Base-by-base conservation (phyloP, 768 basidiomycete species). In the Boletus huronensis region DNA sequence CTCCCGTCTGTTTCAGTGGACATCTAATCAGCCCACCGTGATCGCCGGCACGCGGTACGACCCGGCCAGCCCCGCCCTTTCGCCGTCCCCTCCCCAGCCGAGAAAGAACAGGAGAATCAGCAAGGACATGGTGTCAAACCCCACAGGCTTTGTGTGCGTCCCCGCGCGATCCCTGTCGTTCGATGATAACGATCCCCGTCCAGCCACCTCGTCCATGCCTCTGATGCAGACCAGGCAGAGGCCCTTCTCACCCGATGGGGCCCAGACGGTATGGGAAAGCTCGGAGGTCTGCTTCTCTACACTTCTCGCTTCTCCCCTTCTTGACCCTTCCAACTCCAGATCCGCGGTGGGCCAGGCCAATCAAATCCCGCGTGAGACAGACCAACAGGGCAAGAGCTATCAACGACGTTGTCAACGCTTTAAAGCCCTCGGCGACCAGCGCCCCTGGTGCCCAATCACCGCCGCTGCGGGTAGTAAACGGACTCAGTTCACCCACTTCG, bases 191-290 rank as follows among this genome's bases (percentile, higher is more conserved):
- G 60, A 64, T 51, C 57, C 55, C 57, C 53, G 44, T 61, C 48
- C 66, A 94, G 92, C 50, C 93, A 96, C 75, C 79, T 93, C 58
- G 85, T 93, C 10, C 93, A 95, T 74, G 92, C 93, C 29, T 93
- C 90, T 53, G 90, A 93, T 72, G 90, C 87, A 13, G 89, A 90
- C 73, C 90, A 95, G 68, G 82, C 90, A 32, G 89, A 90, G 70
- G 92, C 88, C 25, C 78, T 95, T 55, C 84, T 95, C 46, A 85
- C 82, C 60, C 82, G 91, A 52, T 94, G 93, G 92, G 87, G 88
- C 35, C 87, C 88, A 42, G 93, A 95, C 72, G 86, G 91, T 38
- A 73, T 91, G 70, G 91, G 91, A 55, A 94, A 95, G 72, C 75
- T 94, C 48, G 90, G 88, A 75, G 87, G 92, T 92, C 64, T 73